Evolutionary conservation across 2,329 filamentous ascomycete species (phyloP), one percentile per base, ranked within the genome.

Genomic region (Exophiala dermatitidis): DNA sequence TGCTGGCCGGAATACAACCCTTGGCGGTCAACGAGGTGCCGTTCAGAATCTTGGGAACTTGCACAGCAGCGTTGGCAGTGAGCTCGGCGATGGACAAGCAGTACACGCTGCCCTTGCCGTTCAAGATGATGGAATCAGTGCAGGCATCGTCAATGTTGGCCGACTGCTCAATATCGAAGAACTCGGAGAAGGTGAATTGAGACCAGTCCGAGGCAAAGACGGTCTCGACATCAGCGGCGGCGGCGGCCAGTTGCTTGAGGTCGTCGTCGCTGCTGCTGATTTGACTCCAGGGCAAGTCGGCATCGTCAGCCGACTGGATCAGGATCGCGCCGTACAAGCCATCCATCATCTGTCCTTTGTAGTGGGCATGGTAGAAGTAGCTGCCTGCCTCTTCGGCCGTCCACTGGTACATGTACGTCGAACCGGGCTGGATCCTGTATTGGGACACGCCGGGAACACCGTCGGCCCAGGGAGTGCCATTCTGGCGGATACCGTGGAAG

Each of bases 401-500:
- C 61, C 59, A 60, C 10, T 78, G 78, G 65, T 89, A 90, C 0
- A 77, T 81, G 57, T 85, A 84, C 1, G 72, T 79, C 1, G 74
- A 70, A 1, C 80, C 81, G 0, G 85, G 81, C 0, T 80, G 74
- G 44, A 89, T 83, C 0, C 79, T 76, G 57, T 83, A 86, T 64
- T 87, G 85, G 0, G 79, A 84, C 3, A 87, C 76, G 34, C 80
- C 83, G 0, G 81, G 74, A 1, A 84, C 78, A 0, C 86, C 87
- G 63, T 91, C 86, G 83, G 88, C 87, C 52, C 77, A 76, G 54
- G 82, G 87, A 0, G 85, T 86, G 7, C 84, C 85, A 60, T 87
- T 87, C 65, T 89, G 85, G 64, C 82, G 88, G 58, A 91, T 76
- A 10, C 87, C 87, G 61, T 91, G 87, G 67, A 86, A 90, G 65